phyloP scores from a whole-genome alignment of 2,329 filamentous ascomycete genomes.

The Fusarium fujikuroi region DNA sequence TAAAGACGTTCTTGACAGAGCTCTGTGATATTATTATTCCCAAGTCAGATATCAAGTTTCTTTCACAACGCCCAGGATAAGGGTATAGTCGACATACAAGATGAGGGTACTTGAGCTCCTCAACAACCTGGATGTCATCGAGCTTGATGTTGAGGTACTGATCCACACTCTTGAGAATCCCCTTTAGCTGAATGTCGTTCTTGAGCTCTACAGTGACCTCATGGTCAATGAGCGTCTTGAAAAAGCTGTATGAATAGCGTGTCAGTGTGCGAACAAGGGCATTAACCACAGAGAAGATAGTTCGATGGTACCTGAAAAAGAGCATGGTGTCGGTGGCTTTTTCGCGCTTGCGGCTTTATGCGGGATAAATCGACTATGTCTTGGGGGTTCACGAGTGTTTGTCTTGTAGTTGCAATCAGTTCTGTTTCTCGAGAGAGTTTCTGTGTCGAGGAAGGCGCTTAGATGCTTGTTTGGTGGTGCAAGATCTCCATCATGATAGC shows the following conservation, averaged over 20 bases:
- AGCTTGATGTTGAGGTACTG: conserved; percentile 99
- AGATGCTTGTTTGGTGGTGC: conserved; percentile 28
- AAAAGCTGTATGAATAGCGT: conserved; percentile 72
- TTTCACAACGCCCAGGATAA: neutral
- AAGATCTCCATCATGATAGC: conserved; percentile 37
- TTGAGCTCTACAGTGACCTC: conserved; percentile 99
- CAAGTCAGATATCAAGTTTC: neutral
- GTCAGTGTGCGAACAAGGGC: conserved; percentile 6
- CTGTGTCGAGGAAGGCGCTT: conserved; percentile 13
- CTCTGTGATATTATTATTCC: conserved; percentile 53
- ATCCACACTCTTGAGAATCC: conserved; percentile 95
- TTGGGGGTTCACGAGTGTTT: accelerated
- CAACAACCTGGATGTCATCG: conserved; percentile 91
- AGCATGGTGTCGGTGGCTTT: conserved; percentile 51
- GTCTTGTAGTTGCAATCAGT: neutral
- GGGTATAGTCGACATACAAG: conserved; percentile 65
- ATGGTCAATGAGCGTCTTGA: conserved; percentile 98
- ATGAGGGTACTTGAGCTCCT: conserved; percentile 95
- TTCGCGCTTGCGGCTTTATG: neutral
- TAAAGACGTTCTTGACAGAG: conserved; percentile 95
- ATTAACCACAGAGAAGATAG: neutral
- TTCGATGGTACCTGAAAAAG: conserved; percentile 56
- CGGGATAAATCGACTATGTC: neutral
- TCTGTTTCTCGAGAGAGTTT: conserved; percentile 1
- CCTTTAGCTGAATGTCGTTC: conserved; percentile 97